Base-by-base conservation (phyloP, 331 rosid genomes). In the Quercus phellos region DNA sequence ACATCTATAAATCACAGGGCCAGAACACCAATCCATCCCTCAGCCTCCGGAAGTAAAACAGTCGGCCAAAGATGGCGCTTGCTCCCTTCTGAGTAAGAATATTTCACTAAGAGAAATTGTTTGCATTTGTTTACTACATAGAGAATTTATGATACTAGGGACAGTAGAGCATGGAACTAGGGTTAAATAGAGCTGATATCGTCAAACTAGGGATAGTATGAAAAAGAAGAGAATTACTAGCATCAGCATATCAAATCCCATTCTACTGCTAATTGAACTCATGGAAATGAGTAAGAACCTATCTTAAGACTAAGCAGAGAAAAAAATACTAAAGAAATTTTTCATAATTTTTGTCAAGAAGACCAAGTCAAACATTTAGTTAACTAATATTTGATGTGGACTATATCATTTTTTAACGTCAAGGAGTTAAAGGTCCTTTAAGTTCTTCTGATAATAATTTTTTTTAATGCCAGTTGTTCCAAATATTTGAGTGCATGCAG, bases 401-500 rank as follows among this genome's bases (percentile, higher is more conserved):
- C 21, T 24, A 3, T 18, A 32, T 30, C 22, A 34, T 32, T 66
- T 66, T 24, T 10, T 46, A 46, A 12, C 53, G 13, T 66, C 1
- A 32, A 66, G 70, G 22, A 66, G 5, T 30, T 32, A 9, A 9
- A 66, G 16, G 18, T 2, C 64, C 26, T 56, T 69, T 24, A 24
- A 34, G 60, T 51, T 67, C 54, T 69, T 70, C 80, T 79, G 55
- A n/a, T 73, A 6, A 29, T 54, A 76, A 7, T 53, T 77, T 79
- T 74, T 43, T 61, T 64, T 64, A 17, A 18, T 83, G 77, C 51
- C 82, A 79, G 85, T 71, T 79, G 79, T 83, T 83, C 89, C 58
- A 68, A 75, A 85, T 73, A 76, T 77, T 79, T 90, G 72, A 81
- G 84, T 87, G 73, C 85, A 21, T 81, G 89, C 93, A 94, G 92